phyloP scores from a whole-genome alignment of 2,329 filamentous ascomycete genomes.

The Bimuria novae-zelandiae region DNA sequence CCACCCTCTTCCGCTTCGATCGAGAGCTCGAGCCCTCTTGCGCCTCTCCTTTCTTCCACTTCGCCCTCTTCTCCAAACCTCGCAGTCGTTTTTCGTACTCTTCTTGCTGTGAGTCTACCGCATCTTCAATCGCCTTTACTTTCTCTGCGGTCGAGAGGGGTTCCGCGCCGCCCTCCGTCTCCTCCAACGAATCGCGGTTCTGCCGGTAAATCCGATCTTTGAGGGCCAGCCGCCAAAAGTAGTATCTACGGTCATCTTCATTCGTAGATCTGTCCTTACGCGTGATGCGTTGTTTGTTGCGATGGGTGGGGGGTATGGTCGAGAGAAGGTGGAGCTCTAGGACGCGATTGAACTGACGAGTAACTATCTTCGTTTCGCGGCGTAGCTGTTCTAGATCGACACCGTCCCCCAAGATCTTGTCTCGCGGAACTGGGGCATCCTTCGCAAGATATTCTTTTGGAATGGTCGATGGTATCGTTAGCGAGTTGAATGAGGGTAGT shows the following conservation, averaged over 20 bases:
- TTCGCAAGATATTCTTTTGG: constrained; percentile 57
- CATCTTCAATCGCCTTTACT: constrained; percentile 72
- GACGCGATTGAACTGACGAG: constrained; percentile 75
- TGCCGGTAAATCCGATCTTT: constrained; percentile 78
- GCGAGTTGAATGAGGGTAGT: constrained; percentile 60
- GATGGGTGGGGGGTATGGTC: constrained; percentile 57
- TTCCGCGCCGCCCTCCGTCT: constrained; percentile 60
- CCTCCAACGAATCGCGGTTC: constrained; percentile 71
- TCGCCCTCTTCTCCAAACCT: constrained; percentile 44
- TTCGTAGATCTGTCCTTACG: constrained; percentile 54
- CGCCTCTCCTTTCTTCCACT: constrained; percentile 25
- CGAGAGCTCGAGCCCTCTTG: constrained; percentile 15
- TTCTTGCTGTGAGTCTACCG: constrained; percentile 68
- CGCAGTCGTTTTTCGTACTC: constrained; percentile 73
- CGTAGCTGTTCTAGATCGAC: constrained; percentile 62
- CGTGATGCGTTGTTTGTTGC: constrained; percentile 51
- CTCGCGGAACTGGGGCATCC: constrained; percentile 54
- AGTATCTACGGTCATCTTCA: constrained; percentile 65
- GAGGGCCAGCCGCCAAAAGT: constrained; percentile 74
- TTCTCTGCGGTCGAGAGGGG: constrained; percentile 59
- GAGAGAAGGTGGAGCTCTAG: constrained; percentile 75
- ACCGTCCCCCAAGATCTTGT: constrained; percentile 61
- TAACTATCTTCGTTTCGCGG: constrained; percentile 69
- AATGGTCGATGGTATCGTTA: constrained; percentile 58
- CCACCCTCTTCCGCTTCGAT: constrained; percentile 42